Evolutionary conservation across 2,329 filamentous ascomycete species (phyloP).

Genomic region (Venturiaceae sp.): DNA sequence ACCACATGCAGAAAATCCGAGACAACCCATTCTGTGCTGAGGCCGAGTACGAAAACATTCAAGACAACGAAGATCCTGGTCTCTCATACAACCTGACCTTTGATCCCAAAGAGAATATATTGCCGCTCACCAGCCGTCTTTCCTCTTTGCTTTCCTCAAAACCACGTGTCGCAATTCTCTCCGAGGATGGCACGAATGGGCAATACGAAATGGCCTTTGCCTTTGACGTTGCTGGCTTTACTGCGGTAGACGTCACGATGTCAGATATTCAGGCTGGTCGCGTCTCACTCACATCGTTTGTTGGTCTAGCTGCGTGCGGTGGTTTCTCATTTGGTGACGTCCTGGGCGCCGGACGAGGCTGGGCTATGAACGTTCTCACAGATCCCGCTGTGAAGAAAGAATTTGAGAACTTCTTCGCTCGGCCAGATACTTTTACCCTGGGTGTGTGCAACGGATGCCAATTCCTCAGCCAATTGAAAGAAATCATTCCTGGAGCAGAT

Average conservation of each 20-base stretch:
- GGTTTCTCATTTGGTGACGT: slow-evolving; percentile 94
- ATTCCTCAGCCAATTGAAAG: slow-evolving; percentile 75
- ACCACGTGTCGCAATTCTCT: slow-evolving; percentile 79
- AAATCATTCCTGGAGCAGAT: slow-evolving; percentile 73
- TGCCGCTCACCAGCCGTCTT: slow-evolving; percentile 58
- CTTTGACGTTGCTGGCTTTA: slow-evolving; percentile 84
- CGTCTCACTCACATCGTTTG: slow-evolving; percentile 71
- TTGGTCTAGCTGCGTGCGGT: slow-evolving; percentile 86
- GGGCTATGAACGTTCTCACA: slow-evolving; percentile 87
- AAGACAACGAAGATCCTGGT: slow-evolving; percentile 69
- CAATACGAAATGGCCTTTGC: slow-evolving; percentile 98
- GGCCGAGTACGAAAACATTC: slow-evolving; percentile 65
- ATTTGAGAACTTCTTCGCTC: slow-evolving; percentile 77
- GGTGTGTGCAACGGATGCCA: slow-evolving; percentile 98
- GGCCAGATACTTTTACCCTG: slow-evolving; percentile 81
- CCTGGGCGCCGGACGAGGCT: slow-evolving; percentile 89
- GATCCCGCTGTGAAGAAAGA: slow-evolving; percentile 66
- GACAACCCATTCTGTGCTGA: slow-evolving; percentile 86
- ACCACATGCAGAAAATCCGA: slow-evolving; percentile 80
- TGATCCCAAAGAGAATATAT: slow-evolving; percentile 65
- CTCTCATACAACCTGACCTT: slow-evolving; percentile 77
- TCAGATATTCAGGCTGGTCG: slow-evolving; percentile 74
- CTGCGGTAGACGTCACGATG: slow-evolving; percentile 93
- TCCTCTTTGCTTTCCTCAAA: slow-evolving; percentile 50
- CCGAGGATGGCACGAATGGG: slow-evolving; percentile 93